Conservation (phyloP, 2,329 filamentous ascomycete genomes). For the Anisogramma anomala region DNA sequence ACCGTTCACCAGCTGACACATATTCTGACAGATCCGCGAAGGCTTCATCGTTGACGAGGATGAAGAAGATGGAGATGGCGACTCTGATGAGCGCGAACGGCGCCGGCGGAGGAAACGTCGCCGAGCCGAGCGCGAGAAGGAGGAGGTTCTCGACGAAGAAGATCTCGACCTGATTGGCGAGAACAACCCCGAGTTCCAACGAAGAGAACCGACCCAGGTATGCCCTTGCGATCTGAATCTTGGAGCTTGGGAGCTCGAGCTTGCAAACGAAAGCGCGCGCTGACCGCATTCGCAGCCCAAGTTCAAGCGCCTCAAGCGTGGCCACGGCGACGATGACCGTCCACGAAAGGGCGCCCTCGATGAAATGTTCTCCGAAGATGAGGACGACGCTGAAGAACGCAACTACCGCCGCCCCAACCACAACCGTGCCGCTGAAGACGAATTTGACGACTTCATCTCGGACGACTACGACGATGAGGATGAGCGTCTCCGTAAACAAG, state of each 20-base stretch:
- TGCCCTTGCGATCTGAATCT: background rate
- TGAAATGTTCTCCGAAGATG: slow-evolving; percentile 92
- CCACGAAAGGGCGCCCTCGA: slow-evolving; percentile 59
- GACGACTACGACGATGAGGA: slow-evolving; percentile 87
- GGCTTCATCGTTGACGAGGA: slow-evolving; percentile 95
- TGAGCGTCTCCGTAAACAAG: slow-evolving; percentile 60
- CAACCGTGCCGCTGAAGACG: slow-evolving; percentile 52
- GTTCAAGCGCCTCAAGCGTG: slow-evolving; percentile 93
- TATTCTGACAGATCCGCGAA: slow-evolving; percentile 58
- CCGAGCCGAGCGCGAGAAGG: slow-evolving; percentile 63
- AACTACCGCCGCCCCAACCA: slow-evolving; percentile 40
- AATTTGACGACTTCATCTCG: slow-evolving; percentile 94
- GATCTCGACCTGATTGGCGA: slow-evolving; percentile 92
- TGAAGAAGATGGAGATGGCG: slow-evolving; percentile 57
- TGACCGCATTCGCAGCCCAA: slow-evolving; percentile 50
- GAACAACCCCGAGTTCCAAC: slow-evolving; percentile 58
- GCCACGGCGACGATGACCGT: slow-evolving; percentile 65
- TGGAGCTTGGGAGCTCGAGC: background rate
- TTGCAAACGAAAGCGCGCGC: background rate
- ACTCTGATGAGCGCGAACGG: slow-evolving; percentile 40
- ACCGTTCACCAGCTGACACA: slow-evolving; percentile 1
- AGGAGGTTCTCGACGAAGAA: slow-evolving; percentile 87
- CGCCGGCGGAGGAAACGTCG: slow-evolving; percentile 68
- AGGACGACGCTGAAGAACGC: slow-evolving; percentile 58
- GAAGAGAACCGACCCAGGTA: slow-evolving; percentile 33